Evolutionary conservation across 352 stramenopile species (phyloP), one percentile per base, ranked within the genome.

Genomic region (Thalassiosira hispida): DNA sequence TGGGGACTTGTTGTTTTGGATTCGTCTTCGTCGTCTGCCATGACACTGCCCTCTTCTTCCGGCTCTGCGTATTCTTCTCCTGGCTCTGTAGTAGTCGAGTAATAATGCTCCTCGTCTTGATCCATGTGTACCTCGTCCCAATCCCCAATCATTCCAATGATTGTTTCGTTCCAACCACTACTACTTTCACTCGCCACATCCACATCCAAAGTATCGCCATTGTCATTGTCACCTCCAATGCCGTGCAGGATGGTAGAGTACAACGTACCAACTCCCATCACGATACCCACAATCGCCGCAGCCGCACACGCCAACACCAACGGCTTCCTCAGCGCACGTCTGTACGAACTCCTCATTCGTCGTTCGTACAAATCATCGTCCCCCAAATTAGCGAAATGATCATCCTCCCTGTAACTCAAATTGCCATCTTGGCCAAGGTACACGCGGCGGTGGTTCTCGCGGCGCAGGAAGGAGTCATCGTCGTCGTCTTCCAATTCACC

Each of bases 371-470:
- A 31, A 46, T 79, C 49, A 8, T 38, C 31, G 31, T 38, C 8
- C 3, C 31, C 8, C 3, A 3, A 3, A 38, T 38, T 38, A 38
- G 3, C 31, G 8, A 38, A 38, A 44, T 53, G 22, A 1, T 5
- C 1, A 18, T 65, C 12, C n/a, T 23, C 35, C 23, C 66, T 22
- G 31, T 79, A 78, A 14, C 8, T 35, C 22, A 79, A 29, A 18
- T 67, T 84, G 3, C 69, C 63, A 27, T 80, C 33, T n/a, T 46
- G 47, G 11, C 74, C 65, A 0, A 73, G 42, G 44, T 67, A 63
- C 0, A 79, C 68, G 25, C 56, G 52, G 23, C 61, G 52, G 56
- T 55, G 64, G 44, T n/a, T 61, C 60, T 40, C 8, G 29, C 8
- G 31, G 8, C 8, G 31, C 46, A n/a, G 8, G 46, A 4, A 25